Evolutionary conservation across 371 early-diverging fungal genomes (phyloP), one percentile per base, ranked within the genome.

Genomic region (Haplosporangium sp.): DNA sequence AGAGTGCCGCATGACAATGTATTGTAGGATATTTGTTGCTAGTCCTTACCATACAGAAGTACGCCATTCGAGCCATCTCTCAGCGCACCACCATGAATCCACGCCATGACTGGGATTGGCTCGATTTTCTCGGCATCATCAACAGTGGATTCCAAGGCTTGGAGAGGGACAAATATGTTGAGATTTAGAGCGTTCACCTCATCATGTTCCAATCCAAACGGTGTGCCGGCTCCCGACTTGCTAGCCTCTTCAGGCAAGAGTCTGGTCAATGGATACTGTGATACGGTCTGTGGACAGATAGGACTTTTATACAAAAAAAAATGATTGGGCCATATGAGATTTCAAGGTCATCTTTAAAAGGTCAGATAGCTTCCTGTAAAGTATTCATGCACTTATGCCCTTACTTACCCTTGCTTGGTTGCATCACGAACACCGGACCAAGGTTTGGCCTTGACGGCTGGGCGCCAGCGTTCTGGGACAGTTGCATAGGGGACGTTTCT

Each of bases 371-470:
- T 1, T 9, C 16, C 18, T n/a, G 10, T 20, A n/a, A 5, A 38
- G 10, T 4, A 37, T n/a, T 1, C 0, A n/a, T 41, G 12, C 4
- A 45, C 13, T 9, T 12, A 12, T 20, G 9, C 11, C 37, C 13
- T 48, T 37, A 16, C 29, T 51, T 67, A 73, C 73, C 69, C 73
- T 55, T 67, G 69, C 8, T 58, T 36, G 6, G 73, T 73, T 7
- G 80, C 73, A 54, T 79, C 80, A 4, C 64, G 73, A 43, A 73
- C 53, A 10, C 74, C 80, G 6, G 73, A 41, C 80, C 80, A 79
- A 5, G 65, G 59, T 38, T 68, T 51, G 11, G 57, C 29, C 42
- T 68, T 67, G 62, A 63, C 55, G 7, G 69, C 73, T 21, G 66
- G 61, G 9, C 66, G 65, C 76, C 76, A 69, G 13, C 76, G 70